A percentile compares a stretch with the other conserved stretches of the same genome.
Conservation (phyloP, 169 alveolate species). For the Perkinsus olseni region DNA sequence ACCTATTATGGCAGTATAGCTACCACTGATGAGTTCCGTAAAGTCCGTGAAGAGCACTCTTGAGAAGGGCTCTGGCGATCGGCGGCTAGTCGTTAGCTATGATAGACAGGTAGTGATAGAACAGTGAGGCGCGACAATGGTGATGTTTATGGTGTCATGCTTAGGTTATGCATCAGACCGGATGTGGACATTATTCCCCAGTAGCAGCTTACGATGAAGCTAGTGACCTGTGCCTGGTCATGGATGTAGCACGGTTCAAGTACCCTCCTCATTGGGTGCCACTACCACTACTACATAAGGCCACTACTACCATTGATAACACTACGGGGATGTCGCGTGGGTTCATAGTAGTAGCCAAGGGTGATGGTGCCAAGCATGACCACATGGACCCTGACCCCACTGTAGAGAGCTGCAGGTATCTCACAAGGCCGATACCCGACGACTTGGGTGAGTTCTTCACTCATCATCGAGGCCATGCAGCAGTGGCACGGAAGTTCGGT, state of each 20-base stretch:
- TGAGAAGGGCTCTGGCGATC: not conserved
- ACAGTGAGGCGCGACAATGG: not conserved
- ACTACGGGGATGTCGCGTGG: constrained; percentile 38
- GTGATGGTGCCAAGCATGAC: not conserved
- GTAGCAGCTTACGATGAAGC: constrained; percentile 36
- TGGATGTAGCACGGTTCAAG: constrained; percentile 48
- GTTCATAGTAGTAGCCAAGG: constrained; percentile 18
- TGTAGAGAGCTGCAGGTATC: not conserved
- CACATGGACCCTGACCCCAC: not conserved
- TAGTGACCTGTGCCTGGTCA: constrained; percentile 24
- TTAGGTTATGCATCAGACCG: constrained; percentile 27
- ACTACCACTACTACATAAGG: constrained; percentile 4
- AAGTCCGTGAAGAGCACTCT: not conserved
- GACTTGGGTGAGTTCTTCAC: not conserved
- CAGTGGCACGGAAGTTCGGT: not conserved
- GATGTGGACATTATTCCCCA: constrained; percentile 49
- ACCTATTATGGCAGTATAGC: not conserved
- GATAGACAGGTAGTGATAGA: not conserved
- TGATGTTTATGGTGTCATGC: not conserved
- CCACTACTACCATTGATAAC: constrained; percentile 22
- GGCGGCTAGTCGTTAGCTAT: not conserved
- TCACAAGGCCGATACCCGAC: not conserved
- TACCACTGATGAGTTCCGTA: not conserved
- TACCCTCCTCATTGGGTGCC: constrained; percentile 47
- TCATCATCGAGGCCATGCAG: not conserved